Conservation (phyloP, 2,329 filamentous ascomycete genomes). For the Periglandula ipomoeae region DNA sequence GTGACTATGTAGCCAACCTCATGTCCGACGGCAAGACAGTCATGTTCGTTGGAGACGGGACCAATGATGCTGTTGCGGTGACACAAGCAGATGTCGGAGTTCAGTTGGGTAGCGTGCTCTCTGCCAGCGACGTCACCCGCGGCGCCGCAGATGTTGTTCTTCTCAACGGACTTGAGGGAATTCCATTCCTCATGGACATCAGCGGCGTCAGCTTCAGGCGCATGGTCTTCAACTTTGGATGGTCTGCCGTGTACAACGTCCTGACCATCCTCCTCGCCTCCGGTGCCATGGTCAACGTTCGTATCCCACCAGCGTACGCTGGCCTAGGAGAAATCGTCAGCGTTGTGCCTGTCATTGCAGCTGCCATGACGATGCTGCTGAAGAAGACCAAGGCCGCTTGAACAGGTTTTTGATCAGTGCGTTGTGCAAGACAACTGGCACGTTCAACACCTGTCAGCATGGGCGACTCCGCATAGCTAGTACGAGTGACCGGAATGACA, state of each 20-base stretch:
- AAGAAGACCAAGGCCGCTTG: conserved; percentile 7
- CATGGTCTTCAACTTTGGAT: conserved; percentile 52
- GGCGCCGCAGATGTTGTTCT: conserved; percentile 50
- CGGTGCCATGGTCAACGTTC: conserved; percentile 45
- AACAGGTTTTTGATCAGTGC: not conserved
- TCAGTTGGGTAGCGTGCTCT: conserved; percentile 38
- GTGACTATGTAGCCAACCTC: conserved; percentile 37
- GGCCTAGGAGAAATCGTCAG: conserved; percentile 58
- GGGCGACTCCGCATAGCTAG: not conserved
- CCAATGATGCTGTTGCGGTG: conserved; percentile 54
- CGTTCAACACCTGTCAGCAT: not conserved
- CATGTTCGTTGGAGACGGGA: conserved; percentile 55
- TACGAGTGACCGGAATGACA: not conserved
- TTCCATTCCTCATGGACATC: conserved; percentile 43
- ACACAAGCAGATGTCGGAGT: conserved; percentile 52
- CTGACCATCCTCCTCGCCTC: conserved; percentile 51
- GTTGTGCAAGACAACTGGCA: not conserved
- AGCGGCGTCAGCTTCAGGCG: conserved; percentile 26
- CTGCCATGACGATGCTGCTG: conserved; percentile 20
- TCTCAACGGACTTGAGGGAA: conserved; percentile 38
- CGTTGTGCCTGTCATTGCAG: conserved; percentile 49
- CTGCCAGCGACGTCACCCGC: conserved; percentile 42
- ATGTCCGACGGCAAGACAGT: conserved; percentile 25
- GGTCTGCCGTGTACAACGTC: conserved; percentile 53
- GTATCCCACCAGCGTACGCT: conserved; percentile 41